Evolutionary conservation across 2,329 filamentous ascomycete species (phyloP).

Genomic region (Onygena corvina): DNA sequence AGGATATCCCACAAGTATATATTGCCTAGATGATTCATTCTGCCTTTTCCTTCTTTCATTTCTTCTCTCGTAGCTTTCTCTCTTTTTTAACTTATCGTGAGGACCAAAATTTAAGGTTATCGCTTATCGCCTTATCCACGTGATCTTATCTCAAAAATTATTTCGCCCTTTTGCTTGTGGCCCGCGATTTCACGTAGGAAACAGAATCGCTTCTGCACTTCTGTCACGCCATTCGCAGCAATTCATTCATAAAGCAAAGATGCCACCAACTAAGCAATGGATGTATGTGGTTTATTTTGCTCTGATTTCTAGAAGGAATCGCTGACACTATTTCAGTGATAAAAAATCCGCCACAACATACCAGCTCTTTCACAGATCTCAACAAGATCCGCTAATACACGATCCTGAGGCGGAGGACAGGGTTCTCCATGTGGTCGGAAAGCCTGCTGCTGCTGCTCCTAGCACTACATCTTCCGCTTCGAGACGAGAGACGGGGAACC

Average conservation of each 20-base stretch:
- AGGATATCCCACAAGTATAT: no score
- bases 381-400: constrained; percentile 95
- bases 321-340: constrained; percentile 13
- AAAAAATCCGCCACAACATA: constrained; percentile 18
- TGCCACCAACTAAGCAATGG: constrained; percentile 16
- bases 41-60: neutral
- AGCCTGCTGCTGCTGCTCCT: constrained; percentile 21
- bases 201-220: neutral
- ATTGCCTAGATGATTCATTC: neutral
- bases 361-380: constrained; percentile 49
- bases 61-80: neutral
- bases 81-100: neutral
- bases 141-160: constrained; percentile 10
- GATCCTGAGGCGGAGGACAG: constrained; percentile 78
- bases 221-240: neutral
- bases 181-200: neutral
- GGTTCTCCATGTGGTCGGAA: constrained; percentile 62
- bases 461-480: constrained; percentile 21
- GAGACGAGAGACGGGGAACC: constrained; percentile 48
- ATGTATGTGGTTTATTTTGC: constrained; percentile 12
- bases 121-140: neutral
- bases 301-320: neutral
- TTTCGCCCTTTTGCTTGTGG: constrained; percentile 2
- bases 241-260: constrained; percentile 5
- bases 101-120: neutral